Evolutionary conservation across 805 yeast genomes (phyloP).

Genomic region (Candida broadrunensis): DNA sequence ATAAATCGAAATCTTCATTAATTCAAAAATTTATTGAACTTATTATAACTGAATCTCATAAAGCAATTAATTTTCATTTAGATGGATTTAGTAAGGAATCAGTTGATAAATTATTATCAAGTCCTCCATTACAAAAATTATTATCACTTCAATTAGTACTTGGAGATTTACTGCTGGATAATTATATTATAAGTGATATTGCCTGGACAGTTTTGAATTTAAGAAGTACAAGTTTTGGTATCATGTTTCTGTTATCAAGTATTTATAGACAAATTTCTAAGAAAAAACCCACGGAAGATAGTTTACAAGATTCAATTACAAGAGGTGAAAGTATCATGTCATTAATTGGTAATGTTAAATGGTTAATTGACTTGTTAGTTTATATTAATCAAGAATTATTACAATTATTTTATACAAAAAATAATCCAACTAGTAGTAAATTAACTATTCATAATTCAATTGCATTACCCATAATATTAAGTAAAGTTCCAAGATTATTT

Average conservation of each 20-base stretch:
- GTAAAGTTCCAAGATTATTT: conserved; percentile 69
- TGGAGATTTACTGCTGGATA: conserved; percentile 42
- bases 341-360: conserved; percentile 74
- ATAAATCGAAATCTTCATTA: conserved; percentile 5
- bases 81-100: conserved; percentile 66
- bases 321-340: conserved; percentile 62
- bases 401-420: conserved; percentile 34
- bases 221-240: conserved; percentile 68
- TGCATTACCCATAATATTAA: conserved; percentile 56
- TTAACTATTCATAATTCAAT: conserved; percentile 35
- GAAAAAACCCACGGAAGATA: conserved; percentile 51
- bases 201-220: conserved; percentile 67
- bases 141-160: conserved; percentile 66
- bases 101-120: conserved; percentile 69
- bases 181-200: conserved; percentile 40
- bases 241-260: conserved; percentile 58
- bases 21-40: conserved; percentile 31
- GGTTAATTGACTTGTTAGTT: conserved; percentile 80
- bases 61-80: conserved; percentile 70
- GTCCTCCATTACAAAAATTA: conserved; percentile 74
- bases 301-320: conserved; percentile 49
- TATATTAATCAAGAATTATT: conserved; percentile 71
- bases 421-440: conserved; percentile 13
- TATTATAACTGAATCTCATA: conserved; percentile 63
- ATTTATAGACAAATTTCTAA: conserved; percentile 65